Conservation (phyloP, 345 rosid genomes). For the Camelina hispida region DNA sequence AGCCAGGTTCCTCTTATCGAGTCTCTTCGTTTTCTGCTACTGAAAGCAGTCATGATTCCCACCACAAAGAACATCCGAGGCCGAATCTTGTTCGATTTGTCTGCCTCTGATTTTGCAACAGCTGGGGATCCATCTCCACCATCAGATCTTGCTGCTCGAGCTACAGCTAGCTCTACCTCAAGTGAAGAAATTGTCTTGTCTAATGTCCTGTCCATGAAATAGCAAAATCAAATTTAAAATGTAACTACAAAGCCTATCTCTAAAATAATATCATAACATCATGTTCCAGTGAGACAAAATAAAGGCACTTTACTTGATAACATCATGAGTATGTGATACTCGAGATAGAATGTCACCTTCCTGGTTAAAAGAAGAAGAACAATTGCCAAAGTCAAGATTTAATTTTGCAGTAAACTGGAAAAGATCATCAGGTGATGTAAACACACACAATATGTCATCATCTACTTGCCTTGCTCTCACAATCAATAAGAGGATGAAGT, state of each 20-base stretch:
- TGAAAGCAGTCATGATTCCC: conserved; percentile 91
- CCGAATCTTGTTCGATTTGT: conserved; percentile 53
- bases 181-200: conserved; percentile 69
- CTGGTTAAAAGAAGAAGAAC: conserved; percentile 53
- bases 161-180: conserved; percentile 66
- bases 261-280: neutral
- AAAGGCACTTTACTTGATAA: conserved; percentile 62
- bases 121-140: conserved; percentile 47
- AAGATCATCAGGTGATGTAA: conserved; percentile 13
- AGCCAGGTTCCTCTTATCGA: conserved; percentile 80
- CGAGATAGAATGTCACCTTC: conserved; percentile 80
- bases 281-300: conserved; percentile 15
- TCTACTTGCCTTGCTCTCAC: conserved; percentile 74
- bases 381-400: conserved; percentile 55
- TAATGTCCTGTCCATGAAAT: conserved; percentile 55
- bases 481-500: conserved; percentile 61
- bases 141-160: conserved; percentile 48
- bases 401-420: conserved; percentile 2
- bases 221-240: neutral
- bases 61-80: conserved; percentile 80
- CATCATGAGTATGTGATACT: conserved; percentile 91
- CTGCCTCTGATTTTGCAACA: conserved; percentile 49
- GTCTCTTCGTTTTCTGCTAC: conserved; percentile 85
- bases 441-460: conserved; percentile 18
- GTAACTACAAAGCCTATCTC: neutral